These are phyloP conservation scores for Penicillium silybi DNA, from an alignment of 495 filamentous ascomycete genomes.

Conservation along the genomic window DNA sequence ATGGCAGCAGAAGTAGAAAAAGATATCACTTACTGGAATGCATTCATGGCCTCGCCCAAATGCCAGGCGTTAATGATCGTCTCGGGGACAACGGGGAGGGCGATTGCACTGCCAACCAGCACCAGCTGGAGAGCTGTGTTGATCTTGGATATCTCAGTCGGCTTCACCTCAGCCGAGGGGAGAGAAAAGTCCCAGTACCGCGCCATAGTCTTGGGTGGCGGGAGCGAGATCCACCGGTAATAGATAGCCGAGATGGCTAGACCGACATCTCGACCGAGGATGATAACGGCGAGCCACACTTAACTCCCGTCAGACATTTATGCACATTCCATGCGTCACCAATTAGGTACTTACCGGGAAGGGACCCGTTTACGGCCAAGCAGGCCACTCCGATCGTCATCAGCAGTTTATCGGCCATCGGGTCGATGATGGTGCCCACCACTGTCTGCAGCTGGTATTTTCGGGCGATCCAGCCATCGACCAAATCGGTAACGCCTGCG, in stretches of 20 bases:
- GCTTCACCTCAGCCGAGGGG: conserved; percentile 87
- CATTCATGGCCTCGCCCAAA: conserved; percentile 53
- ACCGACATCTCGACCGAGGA: conserved; percentile 85
- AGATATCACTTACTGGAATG: conserved; percentile 63
- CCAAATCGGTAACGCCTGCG: conserved; percentile 83
- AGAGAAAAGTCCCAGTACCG: conserved; percentile 98
- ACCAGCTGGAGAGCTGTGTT: conserved; percentile 80
- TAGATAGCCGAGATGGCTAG: conserved; percentile 88
- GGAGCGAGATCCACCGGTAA: conserved; percentile 90
- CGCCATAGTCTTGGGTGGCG: conserved; percentile 83
- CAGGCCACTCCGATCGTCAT: conserved; percentile 90
- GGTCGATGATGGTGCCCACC: conserved; percentile 93
- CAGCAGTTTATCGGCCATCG: conserved; percentile 91
- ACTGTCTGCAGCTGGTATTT: conserved; percentile 86
- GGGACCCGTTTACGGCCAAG: conserved; percentile 71
- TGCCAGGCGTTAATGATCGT: conserved; percentile 40
- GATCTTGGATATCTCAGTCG: conserved; percentile 85
- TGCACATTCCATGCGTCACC: background rate
- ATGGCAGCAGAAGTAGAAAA: background rate
- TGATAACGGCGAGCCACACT: conserved; percentile 85
- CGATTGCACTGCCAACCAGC: conserved; percentile 73
- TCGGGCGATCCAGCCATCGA: conserved; percentile 91
- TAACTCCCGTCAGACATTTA: background rate
- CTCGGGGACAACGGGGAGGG: conserved; percentile 61
- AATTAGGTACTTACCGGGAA: conserved; percentile 60